Evolutionary conservation across 805 yeast genomes (phyloP), one percentile per base, ranked within the genome.

Genomic region (Wickerhamomyces subpelliculosus): DNA sequence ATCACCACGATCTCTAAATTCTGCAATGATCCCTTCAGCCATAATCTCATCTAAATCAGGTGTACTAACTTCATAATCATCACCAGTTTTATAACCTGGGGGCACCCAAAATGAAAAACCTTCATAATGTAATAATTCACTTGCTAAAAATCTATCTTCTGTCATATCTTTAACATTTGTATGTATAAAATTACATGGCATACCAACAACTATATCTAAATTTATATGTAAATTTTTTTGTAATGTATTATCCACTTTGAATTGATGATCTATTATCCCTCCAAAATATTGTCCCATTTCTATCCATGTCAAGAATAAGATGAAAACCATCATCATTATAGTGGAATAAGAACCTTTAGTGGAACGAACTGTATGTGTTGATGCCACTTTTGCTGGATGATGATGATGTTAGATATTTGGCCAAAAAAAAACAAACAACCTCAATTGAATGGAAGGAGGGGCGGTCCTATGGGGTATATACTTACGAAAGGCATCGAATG

Each of bases 251-350:
- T 85, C 94, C 5, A 93, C 94, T 4, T 70, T 65, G 57, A 85
- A 93, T 48, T 80, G 84, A 47, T 81, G 84, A 50, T 80, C 87
- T 8, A 83, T 72, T 40, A 71, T 72, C 3, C 97, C 97, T 38
- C 93, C 95, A 40, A 89, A 66, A 55, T 72, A 85, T 12, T 84
- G 81, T 8, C 97, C 95, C 22, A 88, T 61, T 55, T 89, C 94
- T 12, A 85, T 75, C 85, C 94, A 90, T 6, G 85, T 59, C 27
- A 89, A 65, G 52, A 87, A 75, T 13, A 86, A 51, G 14, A 84
- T 72, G 41, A 73, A 68, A 20, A 82, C 46, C n/a, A 72, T 67
- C 13, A 88, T 78, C 34, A 82, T 31, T 4, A 86, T 47, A 0
- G 95, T 80, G 13, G 88, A 75, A 14, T 75, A 55, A 5, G 93